These are phyloP conservation scores for Colletotrichum melonis DNA, from an alignment of 2,329 filamentous ascomycete genomes.

Conservation along the genomic window DNA sequence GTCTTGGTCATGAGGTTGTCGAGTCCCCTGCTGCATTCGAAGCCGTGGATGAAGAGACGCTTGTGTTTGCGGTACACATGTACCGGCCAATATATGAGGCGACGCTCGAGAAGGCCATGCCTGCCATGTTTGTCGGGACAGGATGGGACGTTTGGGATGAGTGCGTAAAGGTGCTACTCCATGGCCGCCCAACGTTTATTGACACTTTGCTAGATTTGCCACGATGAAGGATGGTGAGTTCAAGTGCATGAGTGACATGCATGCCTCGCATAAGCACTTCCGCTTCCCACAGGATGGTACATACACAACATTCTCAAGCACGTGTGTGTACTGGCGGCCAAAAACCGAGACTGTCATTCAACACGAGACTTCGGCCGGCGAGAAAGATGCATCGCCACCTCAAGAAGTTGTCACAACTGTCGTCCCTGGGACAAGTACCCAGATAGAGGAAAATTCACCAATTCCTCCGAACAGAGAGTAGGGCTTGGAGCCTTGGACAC, in stretches of 20 bases:
- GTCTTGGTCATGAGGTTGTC: slow-evolving; percentile 64
- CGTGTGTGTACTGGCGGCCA: slow-evolving; percentile 51
- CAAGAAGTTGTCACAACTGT: not conserved
- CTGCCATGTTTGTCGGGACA: slow-evolving; percentile 69
- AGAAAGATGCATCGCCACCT: not conserved
- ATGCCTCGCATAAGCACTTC: slow-evolving; percentile 44
- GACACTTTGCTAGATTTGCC: slow-evolving; percentile 5
- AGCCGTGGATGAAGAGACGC: slow-evolving; percentile 56
- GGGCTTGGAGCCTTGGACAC: not conserved
- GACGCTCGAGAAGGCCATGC: slow-evolving; percentile 57
- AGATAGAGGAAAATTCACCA: not conserved
- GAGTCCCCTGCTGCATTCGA: slow-evolving; percentile 65
- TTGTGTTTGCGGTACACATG: slow-evolving; percentile 74
- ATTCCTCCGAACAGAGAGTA: not conserved
- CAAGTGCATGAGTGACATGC: slow-evolving; percentile 46
- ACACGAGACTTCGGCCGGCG: not conserved
- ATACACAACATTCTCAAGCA: slow-evolving; percentile 53
- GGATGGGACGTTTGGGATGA: slow-evolving; percentile 62
- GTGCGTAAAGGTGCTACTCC: slow-evolving; percentile 46
- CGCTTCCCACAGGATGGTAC: slow-evolving; percentile 52
- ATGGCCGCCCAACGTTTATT: not conserved
- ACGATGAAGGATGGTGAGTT: slow-evolving; percentile 41
- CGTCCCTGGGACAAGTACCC: not conserved
- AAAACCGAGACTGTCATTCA: not conserved
- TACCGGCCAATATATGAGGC: slow-evolving; percentile 64